Conservation (phyloP, 331 rosid genomes). For the Rhamnella rubrinervis region DNA sequence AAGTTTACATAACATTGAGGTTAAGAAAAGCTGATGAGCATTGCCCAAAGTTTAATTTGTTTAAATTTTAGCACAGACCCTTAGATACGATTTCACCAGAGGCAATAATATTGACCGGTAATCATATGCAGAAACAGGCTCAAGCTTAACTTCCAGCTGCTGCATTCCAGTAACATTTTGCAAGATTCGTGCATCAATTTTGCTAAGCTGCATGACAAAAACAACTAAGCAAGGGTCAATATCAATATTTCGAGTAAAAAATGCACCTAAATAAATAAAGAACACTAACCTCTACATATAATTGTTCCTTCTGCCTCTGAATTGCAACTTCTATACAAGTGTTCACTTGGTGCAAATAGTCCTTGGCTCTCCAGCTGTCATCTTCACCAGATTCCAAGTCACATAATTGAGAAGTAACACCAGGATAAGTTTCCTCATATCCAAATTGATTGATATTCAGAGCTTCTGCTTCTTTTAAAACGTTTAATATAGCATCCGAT, state of each 20-base stretch:
- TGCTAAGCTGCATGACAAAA: slow-evolving; percentile 72
- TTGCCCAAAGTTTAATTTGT: slow-evolving; percentile 22
- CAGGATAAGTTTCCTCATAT: slow-evolving; percentile 61
- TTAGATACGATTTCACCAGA: slow-evolving; percentile 74
- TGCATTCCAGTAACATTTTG: slow-evolving; percentile 76
- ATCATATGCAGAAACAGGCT: slow-evolving; percentile 71
- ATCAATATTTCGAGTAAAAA: slow-evolving; percentile 8
- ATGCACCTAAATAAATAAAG: slow-evolving; percentile 13
- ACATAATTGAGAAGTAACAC: slow-evolving; percentile 67
- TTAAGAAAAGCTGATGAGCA: slow-evolving; percentile 14
- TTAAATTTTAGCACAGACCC: slow-evolving; percentile 56
- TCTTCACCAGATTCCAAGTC: slow-evolving; percentile 89
- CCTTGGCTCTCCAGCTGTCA: slow-evolving; percentile 88
- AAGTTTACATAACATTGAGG: slow-evolving; percentile 12
- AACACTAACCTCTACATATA: slow-evolving; percentile 75
- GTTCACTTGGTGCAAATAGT: slow-evolving; percentile 76
- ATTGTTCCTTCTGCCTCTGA: slow-evolving; percentile 82
- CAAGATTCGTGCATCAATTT: slow-evolving; percentile 74
- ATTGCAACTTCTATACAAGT: slow-evolving; percentile 74
- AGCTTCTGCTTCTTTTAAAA: slow-evolving; percentile 80
- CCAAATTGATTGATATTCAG: slow-evolving; percentile 65
- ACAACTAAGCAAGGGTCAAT: slow-evolving; percentile 29
- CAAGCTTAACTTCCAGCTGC: slow-evolving; percentile 82
- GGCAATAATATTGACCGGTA: slow-evolving; percentile 80
- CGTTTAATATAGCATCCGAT: slow-evolving; percentile 67